Evolutionary conservation across 176 grass and related monocot species (phyloP).

Genomic region (Rhynchospora tenuis): DNA sequence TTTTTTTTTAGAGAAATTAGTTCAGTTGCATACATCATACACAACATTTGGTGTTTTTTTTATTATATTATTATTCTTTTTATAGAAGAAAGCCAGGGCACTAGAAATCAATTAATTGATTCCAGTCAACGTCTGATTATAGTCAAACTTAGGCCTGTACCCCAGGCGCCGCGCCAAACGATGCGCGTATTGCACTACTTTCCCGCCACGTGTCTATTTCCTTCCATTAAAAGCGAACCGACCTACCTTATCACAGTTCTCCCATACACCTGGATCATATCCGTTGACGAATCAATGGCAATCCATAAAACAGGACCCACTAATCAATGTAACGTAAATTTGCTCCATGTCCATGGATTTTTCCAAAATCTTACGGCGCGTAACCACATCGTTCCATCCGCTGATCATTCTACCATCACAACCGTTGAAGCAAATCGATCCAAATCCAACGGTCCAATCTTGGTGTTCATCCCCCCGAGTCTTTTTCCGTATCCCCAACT

Average conservation of each 20-base stretch:
- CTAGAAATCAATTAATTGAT: no score
- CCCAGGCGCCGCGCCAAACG: constrained; percentile 8
- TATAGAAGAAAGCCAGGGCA: not conserved
- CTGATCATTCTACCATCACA: not conserved
- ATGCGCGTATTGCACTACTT: not conserved
- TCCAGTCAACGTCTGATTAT: not conserved
- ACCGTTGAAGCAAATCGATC: constrained; percentile 7
- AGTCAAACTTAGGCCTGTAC: not conserved
- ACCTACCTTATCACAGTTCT: not conserved
- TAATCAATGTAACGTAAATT: no score
- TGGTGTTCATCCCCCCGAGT: not conserved
- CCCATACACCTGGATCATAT: not conserved
- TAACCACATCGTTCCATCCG: not conserved
- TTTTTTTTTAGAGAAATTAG: not conserved
- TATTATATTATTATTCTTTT: not conserved
- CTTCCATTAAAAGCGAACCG: not conserved
- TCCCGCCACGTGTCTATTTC: not conserved
- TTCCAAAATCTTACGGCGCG: not conserved
- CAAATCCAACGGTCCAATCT: not conserved
- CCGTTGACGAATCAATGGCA: not conserved
- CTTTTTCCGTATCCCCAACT: not conserved
- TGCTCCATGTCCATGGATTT: not conserved
- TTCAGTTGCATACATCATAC: not conserved
- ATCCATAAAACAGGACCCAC: not conserved
- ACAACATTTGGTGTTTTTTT: not conserved